phyloP scores from a whole-genome alignment of 2,329 filamentous ascomycete species.

The Epichloe festucae region DNA sequence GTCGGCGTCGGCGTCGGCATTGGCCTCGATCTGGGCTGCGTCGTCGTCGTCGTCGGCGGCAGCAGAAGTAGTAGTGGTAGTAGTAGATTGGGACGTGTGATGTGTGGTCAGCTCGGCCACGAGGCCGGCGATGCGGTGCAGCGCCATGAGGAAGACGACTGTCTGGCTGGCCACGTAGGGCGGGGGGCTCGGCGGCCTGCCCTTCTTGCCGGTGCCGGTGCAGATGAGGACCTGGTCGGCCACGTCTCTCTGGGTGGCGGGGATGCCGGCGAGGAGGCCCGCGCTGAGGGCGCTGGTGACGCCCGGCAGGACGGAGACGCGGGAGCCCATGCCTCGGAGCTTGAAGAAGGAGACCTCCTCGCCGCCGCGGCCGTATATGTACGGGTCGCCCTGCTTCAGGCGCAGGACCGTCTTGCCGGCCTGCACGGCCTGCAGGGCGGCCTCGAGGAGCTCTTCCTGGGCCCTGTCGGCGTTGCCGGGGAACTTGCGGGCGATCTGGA shows the following conservation, averaged over 20 bases:
- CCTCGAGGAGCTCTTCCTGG: constrained; percentile 74
- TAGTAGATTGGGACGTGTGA: constrained; percentile 11
- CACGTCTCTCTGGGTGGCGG: constrained; percentile 76
- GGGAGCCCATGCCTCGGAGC: constrained; percentile 51
- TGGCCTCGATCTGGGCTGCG: neutral
- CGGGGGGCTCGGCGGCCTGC: constrained; percentile 68
- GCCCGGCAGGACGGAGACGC: constrained; percentile 64
- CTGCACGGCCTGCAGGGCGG: constrained; percentile 55
- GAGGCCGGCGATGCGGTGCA: constrained; percentile 69
- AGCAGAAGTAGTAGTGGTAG: too few relatives aligned
- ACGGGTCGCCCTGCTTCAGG: constrained; percentile 93
- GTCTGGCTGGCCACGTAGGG: constrained; percentile 66
- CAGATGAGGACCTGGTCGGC: constrained; percentile 93
- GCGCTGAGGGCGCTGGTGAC: constrained; percentile 81
- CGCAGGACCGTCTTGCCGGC: constrained; percentile 70
- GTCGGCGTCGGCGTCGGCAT: too few relatives aligned
- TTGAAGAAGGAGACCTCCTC: constrained; percentile 85
- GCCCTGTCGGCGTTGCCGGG: constrained; percentile 91
- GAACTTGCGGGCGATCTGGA: constrained; percentile 93
- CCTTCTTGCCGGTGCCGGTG: constrained; percentile 89
- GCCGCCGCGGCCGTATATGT: constrained; percentile 87
- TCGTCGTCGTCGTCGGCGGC: too few relatives aligned
- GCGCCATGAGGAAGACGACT: constrained; percentile 87
- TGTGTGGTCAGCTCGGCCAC: constrained; percentile 53
- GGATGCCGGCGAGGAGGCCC: constrained; percentile 78